Base-by-base conservation (phyloP, 2,329 filamentous ascomycete species). In the Penicillium concentricum region DNA sequence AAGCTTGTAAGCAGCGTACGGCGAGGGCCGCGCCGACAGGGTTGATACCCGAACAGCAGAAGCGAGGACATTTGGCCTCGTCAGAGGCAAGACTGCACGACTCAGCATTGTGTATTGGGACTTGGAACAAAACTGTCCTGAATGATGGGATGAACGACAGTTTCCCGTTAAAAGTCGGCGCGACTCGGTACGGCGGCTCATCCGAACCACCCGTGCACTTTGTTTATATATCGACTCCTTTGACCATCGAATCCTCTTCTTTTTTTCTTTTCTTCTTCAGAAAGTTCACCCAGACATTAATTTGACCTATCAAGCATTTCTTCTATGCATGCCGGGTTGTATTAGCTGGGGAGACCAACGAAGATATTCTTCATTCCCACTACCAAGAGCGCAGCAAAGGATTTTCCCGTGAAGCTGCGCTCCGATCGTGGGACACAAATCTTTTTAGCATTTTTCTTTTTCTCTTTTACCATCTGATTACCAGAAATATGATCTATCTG, bases 311-410 rank as follows among this genome's bases (percentile, higher is more conserved):
- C 79, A 79, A 72, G 73, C 79, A 60, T 61, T 59, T 63, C 60
- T 68, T 71, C 69, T 68, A 78, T 82, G 81, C 78, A 78, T 79
- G 78, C 73, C 72, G 80, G 78, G 84, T 85, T 87, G 85, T 77
- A 80, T 75, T 78, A 78, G 73, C 75, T 78, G 78, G 79, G 78
- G 69, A 81, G 78, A 81, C 70, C 57, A 71, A 77, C 58, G 72
- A 71, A 69, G 68, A 58, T 61, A 55, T 64, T 66, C 69, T 72
- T 69, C 65, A 59, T 48, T 75, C 78, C 74, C 74, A 73, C 74
- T 71, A 56, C 75, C 76, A 81, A 80, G 78, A 80, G 77, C 78
- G 72, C 76, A 73, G 75, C 74, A 67, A 70, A 79, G 76, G 72
- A 62, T 52, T 44, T 39, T 69, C 71, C 70, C 62, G 66, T 81